phyloP scores from a whole-genome alignment of 768 basidiomycete genomes.

The Lactarius tabidus region DNA sequence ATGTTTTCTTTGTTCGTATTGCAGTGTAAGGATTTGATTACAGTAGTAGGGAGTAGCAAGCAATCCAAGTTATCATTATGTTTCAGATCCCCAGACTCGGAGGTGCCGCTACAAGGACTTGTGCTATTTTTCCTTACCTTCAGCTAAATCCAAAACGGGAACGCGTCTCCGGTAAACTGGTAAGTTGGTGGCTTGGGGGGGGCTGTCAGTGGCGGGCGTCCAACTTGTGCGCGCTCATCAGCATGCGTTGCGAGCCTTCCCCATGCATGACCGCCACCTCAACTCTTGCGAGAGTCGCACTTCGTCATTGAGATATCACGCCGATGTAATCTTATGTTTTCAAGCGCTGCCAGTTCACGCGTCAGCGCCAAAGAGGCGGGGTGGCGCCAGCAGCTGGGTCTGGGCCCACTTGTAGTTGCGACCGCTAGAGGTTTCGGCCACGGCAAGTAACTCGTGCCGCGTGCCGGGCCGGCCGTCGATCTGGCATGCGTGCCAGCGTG shows the following conservation, averaged over 20 bases:
- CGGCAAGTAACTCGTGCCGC: neutral
- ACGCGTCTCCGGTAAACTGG: slow-evolving; percentile 13
- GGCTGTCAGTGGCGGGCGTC: slow-evolving; percentile 13
- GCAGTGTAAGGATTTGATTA: slow-evolving; percentile 18
- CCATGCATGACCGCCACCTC: neutral
- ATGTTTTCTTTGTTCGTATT: slow-evolving; percentile 20
- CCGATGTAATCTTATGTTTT: neutral
- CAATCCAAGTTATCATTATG: slow-evolving; percentile 25
- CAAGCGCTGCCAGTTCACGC: neutral
- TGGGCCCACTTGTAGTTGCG: neutral
- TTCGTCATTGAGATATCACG: neutral
- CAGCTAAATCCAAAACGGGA: slow-evolving; percentile 20
- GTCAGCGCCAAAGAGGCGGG: slow-evolving; percentile 7
- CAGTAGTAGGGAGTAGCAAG: slow-evolving; percentile 17
- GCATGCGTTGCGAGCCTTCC: neutral
- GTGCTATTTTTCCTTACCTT: neutral
- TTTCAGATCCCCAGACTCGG: slow-evolving; percentile 12
- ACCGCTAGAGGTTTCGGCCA: neutral
- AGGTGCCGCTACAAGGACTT: neutral
- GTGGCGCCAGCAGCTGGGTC: neutral
- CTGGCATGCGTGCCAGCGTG: neutral
- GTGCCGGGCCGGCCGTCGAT: neutral
- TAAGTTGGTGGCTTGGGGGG: slow-evolving; percentile 15
- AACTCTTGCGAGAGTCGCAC: neutral
- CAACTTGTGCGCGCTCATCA: slow-evolving; percentile 17